Conservation (phyloP, 805 yeast species). For the Starmera caribaea region DNA sequence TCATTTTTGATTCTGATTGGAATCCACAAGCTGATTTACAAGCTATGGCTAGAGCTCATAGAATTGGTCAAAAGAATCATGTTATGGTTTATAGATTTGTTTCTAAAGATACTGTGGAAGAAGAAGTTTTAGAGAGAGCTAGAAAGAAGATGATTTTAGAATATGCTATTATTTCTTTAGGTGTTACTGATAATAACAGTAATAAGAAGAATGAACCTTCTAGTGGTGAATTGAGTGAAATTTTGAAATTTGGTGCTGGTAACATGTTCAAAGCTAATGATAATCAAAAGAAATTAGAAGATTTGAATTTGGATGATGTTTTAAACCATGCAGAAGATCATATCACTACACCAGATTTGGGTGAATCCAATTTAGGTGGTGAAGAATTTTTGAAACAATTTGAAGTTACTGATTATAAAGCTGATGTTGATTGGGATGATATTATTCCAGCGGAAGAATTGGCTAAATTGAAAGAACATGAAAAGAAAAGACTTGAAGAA, state of each 20-base stretch:
- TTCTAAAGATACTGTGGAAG: slow-evolving; percentile 97
- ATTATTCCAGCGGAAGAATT: slow-evolving; percentile 94
- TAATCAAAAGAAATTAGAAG: slow-evolving; percentile 91
- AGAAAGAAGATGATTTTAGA: slow-evolving; percentile 97
- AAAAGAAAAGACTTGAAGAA: slow-evolving; percentile 78
- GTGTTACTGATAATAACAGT: slow-evolving; percentile 67
- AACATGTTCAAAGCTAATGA: slow-evolving; percentile 95
- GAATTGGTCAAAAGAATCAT: slow-evolving; percentile 98
- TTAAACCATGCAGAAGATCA: slow-evolving; percentile 97
- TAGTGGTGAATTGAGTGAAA: slow-evolving; percentile 79
- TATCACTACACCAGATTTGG: slow-evolving; percentile 89
- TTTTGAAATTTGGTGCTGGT: slow-evolving; percentile 96
- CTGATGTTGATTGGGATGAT: slow-evolving; percentile 98
- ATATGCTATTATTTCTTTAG: slow-evolving; percentile 93
- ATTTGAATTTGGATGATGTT: slow-evolving; percentile 91
- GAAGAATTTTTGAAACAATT: slow-evolving; percentile 96
- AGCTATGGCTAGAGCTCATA: slow-evolving; percentile 99
- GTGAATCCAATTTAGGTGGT: slow-evolving; percentile 96
- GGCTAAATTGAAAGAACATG: slow-evolving; percentile 81
- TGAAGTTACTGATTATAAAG: slow-evolving; percentile 97
- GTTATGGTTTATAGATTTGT: slow-evolving; percentile 96
- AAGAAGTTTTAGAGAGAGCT: slow-evolving; percentile 93
- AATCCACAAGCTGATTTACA: slow-evolving; percentile 98
- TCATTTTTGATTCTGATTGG: slow-evolving; percentile 98
- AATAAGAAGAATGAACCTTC: slow-evolving; percentile 64